Conservation (phyloP, 257 asterid genomes). For the Thymus mandschuricus region DNA sequence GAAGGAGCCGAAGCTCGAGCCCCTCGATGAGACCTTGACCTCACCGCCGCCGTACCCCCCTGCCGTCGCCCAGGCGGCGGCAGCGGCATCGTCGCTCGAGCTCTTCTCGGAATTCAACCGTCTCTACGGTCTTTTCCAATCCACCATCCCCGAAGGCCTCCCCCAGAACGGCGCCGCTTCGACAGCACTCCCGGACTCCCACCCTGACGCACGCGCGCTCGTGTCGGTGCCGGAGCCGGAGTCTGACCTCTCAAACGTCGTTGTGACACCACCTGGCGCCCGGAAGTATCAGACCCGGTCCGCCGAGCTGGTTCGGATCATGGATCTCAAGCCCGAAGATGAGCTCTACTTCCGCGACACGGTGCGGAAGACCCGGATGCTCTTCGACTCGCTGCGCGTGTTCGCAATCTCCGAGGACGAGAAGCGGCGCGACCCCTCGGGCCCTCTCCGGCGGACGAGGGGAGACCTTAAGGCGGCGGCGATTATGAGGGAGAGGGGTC, state of each 20-base stretch:
- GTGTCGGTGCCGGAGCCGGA: slow-evolving; percentile 44
- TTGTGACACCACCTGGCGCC: slow-evolving; percentile 34
- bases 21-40: slow-evolving; percentile 47
- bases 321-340: slow-evolving; percentile 67
- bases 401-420: slow-evolving; percentile 53
- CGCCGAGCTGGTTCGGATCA: slow-evolving; percentile 74
- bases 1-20: slow-evolving; percentile 64
- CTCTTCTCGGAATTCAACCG: slow-evolving; percentile 55
- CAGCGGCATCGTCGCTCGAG: background rate
- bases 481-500: slow-evolving; percentile 54
- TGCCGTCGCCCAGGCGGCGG: slow-evolving; percentile 11
- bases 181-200: slow-evolving; percentile 31
- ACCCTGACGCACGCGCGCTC: slow-evolving; percentile 51
- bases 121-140: slow-evolving; percentile 48
- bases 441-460: slow-evolving; percentile 42
- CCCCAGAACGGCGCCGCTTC: slow-evolving; percentile 26
- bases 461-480: slow-evolving; percentile 75
- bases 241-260: slow-evolving; percentile 42
- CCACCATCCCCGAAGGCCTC: slow-evolving; percentile 34
- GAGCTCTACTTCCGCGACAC: slow-evolving; percentile 46
- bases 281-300: slow-evolving; percentile 57
- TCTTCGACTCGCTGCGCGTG: slow-evolving; percentile 74
- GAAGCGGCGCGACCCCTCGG: slow-evolving; percentile 28
- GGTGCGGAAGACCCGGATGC: slow-evolving; percentile 65
- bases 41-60: slow-evolving; percentile 24